Evolutionary conservation across 352 stramenopile species (phyloP).

Genomic region (Stephanocyclus meneghinianus): DNA sequence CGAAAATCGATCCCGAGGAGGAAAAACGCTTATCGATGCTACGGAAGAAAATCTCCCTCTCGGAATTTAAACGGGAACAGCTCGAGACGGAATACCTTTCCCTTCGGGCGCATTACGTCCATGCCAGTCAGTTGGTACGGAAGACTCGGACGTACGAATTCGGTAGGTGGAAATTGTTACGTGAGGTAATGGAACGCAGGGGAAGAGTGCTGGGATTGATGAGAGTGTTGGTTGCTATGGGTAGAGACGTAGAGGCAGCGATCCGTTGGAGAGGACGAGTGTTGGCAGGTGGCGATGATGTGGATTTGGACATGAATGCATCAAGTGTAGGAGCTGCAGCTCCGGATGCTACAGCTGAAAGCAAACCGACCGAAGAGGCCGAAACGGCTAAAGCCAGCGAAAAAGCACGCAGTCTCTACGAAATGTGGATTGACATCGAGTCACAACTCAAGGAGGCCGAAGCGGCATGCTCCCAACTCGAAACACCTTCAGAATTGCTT

Average conservation of each 20-base stretch:
- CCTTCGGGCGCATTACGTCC: constrained; percentile 75
- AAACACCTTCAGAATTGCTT: constrained; percentile 40
- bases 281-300: constrained; percentile 4
- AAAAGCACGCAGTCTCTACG: constrained; percentile 45
- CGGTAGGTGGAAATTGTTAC: constrained; percentile 57
- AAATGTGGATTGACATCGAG: constrained; percentile 70
- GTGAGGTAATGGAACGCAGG: constrained; percentile 54
- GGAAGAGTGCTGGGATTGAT: constrained; percentile 59
- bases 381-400: background rate
- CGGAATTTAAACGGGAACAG: constrained; percentile 71
- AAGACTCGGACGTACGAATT: constrained; percentile 47
- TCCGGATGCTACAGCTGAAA: background rate
- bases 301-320: constrained; percentile 8
- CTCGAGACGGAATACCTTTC: constrained; percentile 78
- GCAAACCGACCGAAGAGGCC: background rate
- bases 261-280: constrained; percentile 48
- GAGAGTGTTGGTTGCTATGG: constrained; percentile 65
- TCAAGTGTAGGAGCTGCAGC: background rate
- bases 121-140: constrained; percentile 62
- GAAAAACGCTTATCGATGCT: constrained; percentile 72
- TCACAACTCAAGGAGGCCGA: constrained; percentile 64
- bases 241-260: constrained; percentile 59
- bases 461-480: constrained; percentile 48
- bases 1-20: constrained; percentile 82
- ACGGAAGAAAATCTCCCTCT: constrained; percentile 68